Evolutionary conservation across 768 basidiomycete genomes (phyloP), one percentile per base, ranked within the genome.

Genomic region (Clitopilus passeckerianus): DNA sequence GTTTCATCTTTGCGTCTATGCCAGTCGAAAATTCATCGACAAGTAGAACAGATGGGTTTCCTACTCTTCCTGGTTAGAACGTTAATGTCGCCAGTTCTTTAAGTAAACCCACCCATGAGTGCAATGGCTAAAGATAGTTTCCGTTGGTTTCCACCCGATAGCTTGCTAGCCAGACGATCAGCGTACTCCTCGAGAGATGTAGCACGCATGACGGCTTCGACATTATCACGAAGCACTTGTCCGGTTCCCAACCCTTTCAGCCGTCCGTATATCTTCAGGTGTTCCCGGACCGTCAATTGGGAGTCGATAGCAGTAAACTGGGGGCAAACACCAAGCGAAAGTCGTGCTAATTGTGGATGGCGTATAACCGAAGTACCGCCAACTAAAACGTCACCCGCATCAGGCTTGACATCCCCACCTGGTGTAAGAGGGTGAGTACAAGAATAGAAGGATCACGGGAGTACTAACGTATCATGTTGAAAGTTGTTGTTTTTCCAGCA

Each of bases 21-120:
- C 90, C 90, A 5, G 89, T 90, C 7, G 87, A 90, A 67, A 89
- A 91, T 66, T 91, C 89, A 61, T 92, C 90, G 52, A 92, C 90
- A 27, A 91, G 78, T 1, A 91, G 74, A 2, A 91, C 90, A 5
- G 87, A 75, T 3, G 90, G 87, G 63, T 91, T 91, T 7, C 88
- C 88, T 85, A 54, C 78, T 80, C 66, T 85, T 83, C 18, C 18
- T 22, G 3, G 34, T 23, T 23, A 54, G 23, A 7, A 30, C 0
- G n/a, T 23, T 41, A 50, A 14, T 6, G 12, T 37, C 12, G 24
- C 33, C 12, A 22, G n/a, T n/a, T 14, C 23, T 30, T n/a, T 24
- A 23, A 35, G 16, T 24, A 27, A 7, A 18, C 34, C 7, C 59
- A 83, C 86, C 86, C 14, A 87, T 87, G 43, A 91, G 74, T 3